Percentiles rank a stretch among this genome's conserved stretches.
Evolutionary conservation across 495 filamentous ascomycete genomes (phyloP).

Genomic region (Articulospora tetracladia): DNA sequence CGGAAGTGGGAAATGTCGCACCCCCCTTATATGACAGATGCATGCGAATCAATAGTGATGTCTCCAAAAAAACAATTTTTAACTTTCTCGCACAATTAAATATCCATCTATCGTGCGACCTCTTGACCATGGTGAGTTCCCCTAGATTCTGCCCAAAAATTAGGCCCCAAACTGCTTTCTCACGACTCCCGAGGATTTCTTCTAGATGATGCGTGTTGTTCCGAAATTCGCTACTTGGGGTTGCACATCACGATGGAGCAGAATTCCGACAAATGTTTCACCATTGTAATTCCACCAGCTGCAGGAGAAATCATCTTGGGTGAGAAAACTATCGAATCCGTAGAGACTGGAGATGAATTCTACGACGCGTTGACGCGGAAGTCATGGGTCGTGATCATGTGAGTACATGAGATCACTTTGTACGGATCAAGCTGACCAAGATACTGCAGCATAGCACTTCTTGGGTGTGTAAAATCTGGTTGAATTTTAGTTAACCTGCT

Average conservation of each 20-base stretch:
- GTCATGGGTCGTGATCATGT: slow-evolving; percentile 26
- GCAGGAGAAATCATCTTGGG: slow-evolving; percentile 47
- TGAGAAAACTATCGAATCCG: background rate
- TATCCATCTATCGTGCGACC: background rate
- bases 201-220: slow-evolving; percentile 3
- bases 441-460: slow-evolving; percentile 17
- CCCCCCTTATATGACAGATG: no score
- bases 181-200: slow-evolving; percentile 29
- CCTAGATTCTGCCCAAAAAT: slow-evolving; percentile 47
- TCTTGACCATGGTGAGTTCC: slow-evolving; percentile 40
- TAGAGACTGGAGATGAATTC: slow-evolving; percentile 8
- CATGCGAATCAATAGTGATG: no score
- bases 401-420: background rate
- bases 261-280: slow-evolving; percentile 44
- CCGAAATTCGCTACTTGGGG: slow-evolving; percentile 34
- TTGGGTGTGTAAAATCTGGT: slow-evolving; percentile 14
- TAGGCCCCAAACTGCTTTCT: slow-evolving; percentile 39
- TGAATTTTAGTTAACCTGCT: background rate
- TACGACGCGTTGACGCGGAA: slow-evolving; percentile 24
- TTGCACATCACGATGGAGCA: slow-evolving; percentile 52
- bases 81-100: background rate
- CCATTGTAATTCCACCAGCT: slow-evolving; percentile 47
- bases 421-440: background rate
- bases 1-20: no score
- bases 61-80: no score